Base-by-base conservation (phyloP, 2,329 filamentous ascomycete species). In the Alternaria angustiovoidea region DNA sequence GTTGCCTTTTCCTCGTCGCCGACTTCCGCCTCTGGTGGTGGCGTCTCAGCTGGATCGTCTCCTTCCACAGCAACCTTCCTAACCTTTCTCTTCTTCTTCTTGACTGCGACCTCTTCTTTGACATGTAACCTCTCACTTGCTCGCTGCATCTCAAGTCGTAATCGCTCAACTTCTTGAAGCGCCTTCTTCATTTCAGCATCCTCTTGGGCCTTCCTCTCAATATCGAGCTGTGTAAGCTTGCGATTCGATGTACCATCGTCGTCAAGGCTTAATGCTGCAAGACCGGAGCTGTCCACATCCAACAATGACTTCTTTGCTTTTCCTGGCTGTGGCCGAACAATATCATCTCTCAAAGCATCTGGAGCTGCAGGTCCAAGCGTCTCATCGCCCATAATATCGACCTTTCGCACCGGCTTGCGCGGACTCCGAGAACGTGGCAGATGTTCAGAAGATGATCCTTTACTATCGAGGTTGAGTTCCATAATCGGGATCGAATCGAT, bases 401-500 rank as follows among this genome's bases (percentile, higher is more conserved):
- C 77, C 48, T 76, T 75, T 18, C 75, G 74, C 0, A 75, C 65
- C 11, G 77, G 75, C 42, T 67, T 70, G 22, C 75, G 72, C 7
- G 74, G 72, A 53, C 71, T 76, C 22, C 72, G 60, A 18, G 70
- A 61, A 16, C 73, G 64, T 16, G 64, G 62, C 16, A 68, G 26
- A 18, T 69, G 59, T 34, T 71, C 68, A 5, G 61, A 65, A 6
- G 63, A 69, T 51, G 68, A 64, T 2, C 55, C 64, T 26, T 59
- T 65, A 26, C 61, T 66, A 38, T 89, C 89, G 7, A 97, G 85
- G 63, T 96, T 89, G 47, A 99, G 85, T 75, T 96, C 89, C 88
- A 99, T 95, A 71, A 99, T 94, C 2, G 95, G 95, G 70, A 99
- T 99, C 2, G 92, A 88, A 78, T 99, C 95, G 43, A 99, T 90